Evolutionary conservation across 371 early-diverging fungal species (phyloP).

Genomic region (Fennellomyces sp.): DNA sequence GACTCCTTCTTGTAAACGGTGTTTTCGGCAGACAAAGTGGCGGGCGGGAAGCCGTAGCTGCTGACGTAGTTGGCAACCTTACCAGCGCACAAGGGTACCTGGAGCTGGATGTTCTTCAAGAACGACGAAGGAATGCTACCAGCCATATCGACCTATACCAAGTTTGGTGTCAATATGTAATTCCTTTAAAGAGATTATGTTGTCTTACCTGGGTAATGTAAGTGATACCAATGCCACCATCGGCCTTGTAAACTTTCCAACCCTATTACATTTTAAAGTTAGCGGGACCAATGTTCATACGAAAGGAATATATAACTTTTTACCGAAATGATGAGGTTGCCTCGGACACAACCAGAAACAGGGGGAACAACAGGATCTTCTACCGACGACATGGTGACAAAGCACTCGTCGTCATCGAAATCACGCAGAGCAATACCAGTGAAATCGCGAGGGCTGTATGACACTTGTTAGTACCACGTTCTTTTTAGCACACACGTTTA

Average conservation of each 20-base stretch:
- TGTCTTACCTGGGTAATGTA: slow-evolving; percentile 37
- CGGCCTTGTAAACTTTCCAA: slow-evolving; percentile 39
- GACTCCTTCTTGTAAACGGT: slow-evolving; percentile 28
- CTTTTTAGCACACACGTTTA: neutral
- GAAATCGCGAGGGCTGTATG: slow-evolving; percentile 22
- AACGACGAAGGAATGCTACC: slow-evolving; percentile 47
- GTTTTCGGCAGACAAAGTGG: slow-evolving; percentile 10
- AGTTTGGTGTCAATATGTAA: too few species aligned
- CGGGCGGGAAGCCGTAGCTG: slow-evolving; percentile 38
- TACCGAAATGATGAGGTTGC: slow-evolving; percentile 36
- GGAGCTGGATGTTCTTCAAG: slow-evolving; percentile 38
- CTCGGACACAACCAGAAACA: slow-evolving; percentile 34
- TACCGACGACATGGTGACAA: slow-evolving; percentile 38
- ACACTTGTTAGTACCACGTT: neutral
- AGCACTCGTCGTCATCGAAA: slow-evolving; percentile 20
- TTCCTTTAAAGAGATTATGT: too few species aligned
- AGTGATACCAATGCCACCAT: slow-evolving; percentile 36
- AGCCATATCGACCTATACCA: slow-evolving; percentile 29
- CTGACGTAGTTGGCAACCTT: slow-evolving; percentile 39
- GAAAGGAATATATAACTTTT: neutral
- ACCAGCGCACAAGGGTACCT: slow-evolving; percentile 50
- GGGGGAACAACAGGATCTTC: slow-evolving; percentile 17
- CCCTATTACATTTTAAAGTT: slow-evolving; percentile 16
- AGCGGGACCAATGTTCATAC: neutral
- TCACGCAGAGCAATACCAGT: slow-evolving; percentile 16